Evolutionary conservation across 2,329 filamentous ascomycete species (phyloP).

Genomic region (Elsinoe australis): DNA sequence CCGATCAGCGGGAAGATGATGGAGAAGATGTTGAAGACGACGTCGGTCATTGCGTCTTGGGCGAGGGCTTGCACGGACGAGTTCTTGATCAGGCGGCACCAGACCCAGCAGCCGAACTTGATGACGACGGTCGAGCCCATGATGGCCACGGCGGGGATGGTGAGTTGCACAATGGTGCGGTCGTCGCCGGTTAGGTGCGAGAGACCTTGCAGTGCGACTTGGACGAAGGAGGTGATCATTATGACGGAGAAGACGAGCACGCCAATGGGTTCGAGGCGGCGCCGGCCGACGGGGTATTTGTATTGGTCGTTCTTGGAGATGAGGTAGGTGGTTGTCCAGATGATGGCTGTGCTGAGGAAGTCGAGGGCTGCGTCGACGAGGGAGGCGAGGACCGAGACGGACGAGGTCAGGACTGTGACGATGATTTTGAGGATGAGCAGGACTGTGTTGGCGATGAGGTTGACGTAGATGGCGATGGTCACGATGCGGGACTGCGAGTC

Average conservation of each 20-base stretch:
- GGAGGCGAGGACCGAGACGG: constrained; percentile 71
- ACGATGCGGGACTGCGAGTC: constrained; percentile 70
- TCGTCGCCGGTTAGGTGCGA: constrained; percentile 54
- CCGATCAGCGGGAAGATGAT: constrained; percentile 80
- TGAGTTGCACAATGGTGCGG: constrained; percentile 64
- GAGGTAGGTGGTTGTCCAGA: constrained; percentile 68
- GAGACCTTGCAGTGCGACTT: constrained; percentile 65
- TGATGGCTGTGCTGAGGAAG: constrained; percentile 72
- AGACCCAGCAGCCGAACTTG: constrained; percentile 76
- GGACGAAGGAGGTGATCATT: constrained; percentile 78
- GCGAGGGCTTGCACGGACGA: constrained; percentile 75
- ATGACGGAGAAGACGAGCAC: constrained; percentile 76
- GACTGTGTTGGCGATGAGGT: constrained; percentile 68
- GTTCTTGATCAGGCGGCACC: constrained; percentile 79
- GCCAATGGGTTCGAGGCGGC: constrained; percentile 69
- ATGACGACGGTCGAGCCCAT: constrained; percentile 76
- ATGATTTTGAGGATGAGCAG: constrained; percentile 68
- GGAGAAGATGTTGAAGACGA: constrained; percentile 84
- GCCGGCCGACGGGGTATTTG: constrained; percentile 68
- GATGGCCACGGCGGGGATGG: constrained; percentile 64
- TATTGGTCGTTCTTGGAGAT: constrained; percentile 68
- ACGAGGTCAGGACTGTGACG: constrained; percentile 69
- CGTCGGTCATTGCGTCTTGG: constrained; percentile 62
- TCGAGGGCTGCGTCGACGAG: constrained; percentile 73
- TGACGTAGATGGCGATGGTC: constrained; percentile 80